These are phyloP conservation scores for Huntiella savannae DNA, from an alignment of 2,329 filamentous ascomycete species.

Conservation along the genomic window DNA sequence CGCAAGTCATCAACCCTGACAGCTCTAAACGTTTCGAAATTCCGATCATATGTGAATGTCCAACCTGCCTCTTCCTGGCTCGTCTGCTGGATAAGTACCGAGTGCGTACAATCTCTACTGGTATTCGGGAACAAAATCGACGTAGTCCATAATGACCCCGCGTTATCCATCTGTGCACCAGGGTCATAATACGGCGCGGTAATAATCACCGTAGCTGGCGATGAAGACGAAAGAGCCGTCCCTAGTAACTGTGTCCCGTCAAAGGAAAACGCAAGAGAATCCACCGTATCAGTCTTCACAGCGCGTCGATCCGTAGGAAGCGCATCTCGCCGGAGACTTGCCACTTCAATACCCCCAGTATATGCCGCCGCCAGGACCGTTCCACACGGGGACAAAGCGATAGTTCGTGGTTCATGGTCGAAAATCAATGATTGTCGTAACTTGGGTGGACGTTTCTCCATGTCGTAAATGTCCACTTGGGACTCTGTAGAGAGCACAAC, in stretches of 20 bases:
- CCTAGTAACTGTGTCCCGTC: slow-evolving; percentile 65
- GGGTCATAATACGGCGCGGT: slow-evolving; percentile 66
- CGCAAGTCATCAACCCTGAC: slow-evolving; percentile 56
- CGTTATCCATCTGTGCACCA: slow-evolving; percentile 44
- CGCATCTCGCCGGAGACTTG: slow-evolving; percentile 47
- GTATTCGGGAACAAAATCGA: slow-evolving; percentile 70
- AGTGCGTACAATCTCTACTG: slow-evolving; percentile 62
- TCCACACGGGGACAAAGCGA: slow-evolving; percentile 65
- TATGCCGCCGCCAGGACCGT: slow-evolving; percentile 71
- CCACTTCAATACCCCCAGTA: slow-evolving; percentile 74
- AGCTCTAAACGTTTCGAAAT: slow-evolving; percentile 59
- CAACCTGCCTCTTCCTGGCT: slow-evolving; percentile 48
- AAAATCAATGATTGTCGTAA: slow-evolving; percentile 58
- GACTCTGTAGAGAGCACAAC: slow-evolving; percentile 68
- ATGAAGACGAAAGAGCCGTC: slow-evolving; percentile 45
- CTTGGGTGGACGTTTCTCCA: slow-evolving; percentile 43
- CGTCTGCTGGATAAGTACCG: slow-evolving; percentile 45
- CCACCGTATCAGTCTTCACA: slow-evolving; percentile 61
- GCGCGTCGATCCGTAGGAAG: slow-evolving; percentile 49
- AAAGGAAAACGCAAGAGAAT: slow-evolving; percentile 54
- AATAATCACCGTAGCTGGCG: slow-evolving; percentile 54
- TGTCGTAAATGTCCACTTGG: slow-evolving; percentile 70
- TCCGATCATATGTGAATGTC: slow-evolving; percentile 61
- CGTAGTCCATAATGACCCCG: slow-evolving; percentile 64
- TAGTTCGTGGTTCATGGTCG: slow-evolving; percentile 58